These are phyloP conservation scores for Didymosphaeria variabile DNA, from an alignment of 2,329 filamentous ascomycete species.

Conservation along the genomic window DNA sequence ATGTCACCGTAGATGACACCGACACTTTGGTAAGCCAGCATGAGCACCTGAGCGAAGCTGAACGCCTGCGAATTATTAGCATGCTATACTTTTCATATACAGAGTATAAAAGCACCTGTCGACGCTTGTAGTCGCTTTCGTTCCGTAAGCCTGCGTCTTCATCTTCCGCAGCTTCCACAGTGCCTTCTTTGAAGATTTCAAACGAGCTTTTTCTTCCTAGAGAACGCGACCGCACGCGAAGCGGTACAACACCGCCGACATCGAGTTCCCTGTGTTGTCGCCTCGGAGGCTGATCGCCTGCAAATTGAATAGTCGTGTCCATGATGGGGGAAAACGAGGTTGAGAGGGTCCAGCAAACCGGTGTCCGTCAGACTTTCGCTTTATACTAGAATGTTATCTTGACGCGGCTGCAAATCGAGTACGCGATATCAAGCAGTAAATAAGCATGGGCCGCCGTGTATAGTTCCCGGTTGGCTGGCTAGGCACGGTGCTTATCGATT, in stretches of 20 bases:
- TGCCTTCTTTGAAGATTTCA: slow-evolving; percentile 70
- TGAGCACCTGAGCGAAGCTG: slow-evolving; percentile 35
- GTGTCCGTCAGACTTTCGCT: slow-evolving; percentile 15
- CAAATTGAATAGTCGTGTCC: slow-evolving; percentile 38
- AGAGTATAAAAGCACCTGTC: slow-evolving; percentile 31
- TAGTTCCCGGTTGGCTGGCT: slow-evolving; percentile 31
- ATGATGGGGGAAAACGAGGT: slow-evolving; percentile 19
- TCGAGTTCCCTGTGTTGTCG: slow-evolving; percentile 18
- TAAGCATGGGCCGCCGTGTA: slow-evolving; percentile 19
- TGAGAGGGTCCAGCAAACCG: neutral
- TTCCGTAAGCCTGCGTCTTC: slow-evolving; percentile 45
- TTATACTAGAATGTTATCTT: slow-evolving; percentile 28
- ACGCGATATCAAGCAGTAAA: slow-evolving; percentile 34
- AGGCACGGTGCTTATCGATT: slow-evolving; percentile 29
- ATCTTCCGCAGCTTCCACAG: slow-evolving; percentile 38
- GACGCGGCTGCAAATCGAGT: slow-evolving; percentile 16
- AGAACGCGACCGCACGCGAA: slow-evolving; percentile 32
- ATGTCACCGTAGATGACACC: slow-evolving; percentile 77
- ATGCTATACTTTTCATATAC: neutral
- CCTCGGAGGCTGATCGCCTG: slow-evolving; percentile 20
- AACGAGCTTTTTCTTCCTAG: slow-evolving; percentile 54
- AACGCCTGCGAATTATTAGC: slow-evolving; percentile 37
- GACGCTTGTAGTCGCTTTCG: slow-evolving; percentile 42
- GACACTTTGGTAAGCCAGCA: slow-evolving; percentile 67
- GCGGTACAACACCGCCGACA: slow-evolving; percentile 37